phyloP scores from a whole-genome alignment of 495 filamentous ascomycete species.

The Xylaria telfairii region DNA sequence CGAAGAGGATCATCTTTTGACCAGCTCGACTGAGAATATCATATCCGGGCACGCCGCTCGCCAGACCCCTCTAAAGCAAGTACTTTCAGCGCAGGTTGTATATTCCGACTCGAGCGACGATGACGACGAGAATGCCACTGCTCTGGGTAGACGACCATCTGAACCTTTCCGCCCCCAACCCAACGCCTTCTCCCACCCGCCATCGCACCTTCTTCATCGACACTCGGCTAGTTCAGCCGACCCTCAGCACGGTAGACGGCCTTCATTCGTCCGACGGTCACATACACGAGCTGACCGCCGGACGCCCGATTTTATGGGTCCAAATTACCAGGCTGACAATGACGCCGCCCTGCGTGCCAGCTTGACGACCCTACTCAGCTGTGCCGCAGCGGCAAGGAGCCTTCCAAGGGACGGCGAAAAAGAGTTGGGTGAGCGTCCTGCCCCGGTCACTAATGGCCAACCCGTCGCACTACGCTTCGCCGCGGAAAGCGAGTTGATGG shows the following conservation, averaged over 20 bases:
- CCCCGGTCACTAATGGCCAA: conserved; percentile 51
- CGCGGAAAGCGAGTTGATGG: conserved; percentile 75
- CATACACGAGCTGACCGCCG: conserved; percentile 54
- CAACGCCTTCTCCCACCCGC: conserved; percentile 88
- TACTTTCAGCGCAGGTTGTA: conserved; percentile 41
- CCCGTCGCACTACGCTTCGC: conserved; percentile 68
- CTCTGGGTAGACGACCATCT: conserved; percentile 66
- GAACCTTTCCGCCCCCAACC: conserved; percentile 82
- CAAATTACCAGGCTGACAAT: conserved; percentile 82
- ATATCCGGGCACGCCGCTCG: conserved; percentile 36
- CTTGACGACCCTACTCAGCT: conserved; percentile 91
- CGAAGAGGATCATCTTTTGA: conserved; percentile 81
- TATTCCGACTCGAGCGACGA: conserved; percentile 71
- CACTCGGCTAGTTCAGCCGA: conserved; percentile 54
- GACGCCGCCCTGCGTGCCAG: conserved; percentile 92
- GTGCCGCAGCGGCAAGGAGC: conserved; percentile 84
- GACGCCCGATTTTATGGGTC: conserved; percentile 68
- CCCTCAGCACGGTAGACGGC: conserved; percentile 49
- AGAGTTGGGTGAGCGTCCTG: conserved; percentile 33
- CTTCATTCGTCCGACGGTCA: conserved; percentile 48
- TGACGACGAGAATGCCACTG: conserved; percentile 81
- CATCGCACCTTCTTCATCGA: conserved; percentile 60
- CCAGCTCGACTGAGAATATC: conserved; percentile 83
- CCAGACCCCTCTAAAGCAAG: conserved; percentile 34
- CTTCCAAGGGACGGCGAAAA: conserved; percentile 67